Base-by-base conservation (phyloP, 768 basidiomycete genomes). In the Daedaleopsis sinensis region DNA sequence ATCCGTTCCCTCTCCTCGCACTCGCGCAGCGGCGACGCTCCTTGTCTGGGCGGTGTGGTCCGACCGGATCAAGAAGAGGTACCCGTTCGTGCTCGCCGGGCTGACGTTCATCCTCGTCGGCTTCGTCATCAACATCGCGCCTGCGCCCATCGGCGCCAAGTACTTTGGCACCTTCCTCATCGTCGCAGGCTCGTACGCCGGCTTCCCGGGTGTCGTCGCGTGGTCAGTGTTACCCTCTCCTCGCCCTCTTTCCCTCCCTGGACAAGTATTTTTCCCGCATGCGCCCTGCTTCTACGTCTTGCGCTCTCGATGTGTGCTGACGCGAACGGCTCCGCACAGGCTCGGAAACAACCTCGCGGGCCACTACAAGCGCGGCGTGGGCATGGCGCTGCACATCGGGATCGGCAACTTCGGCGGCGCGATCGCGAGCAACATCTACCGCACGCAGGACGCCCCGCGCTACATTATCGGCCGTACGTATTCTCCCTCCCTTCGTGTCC, bases 91-190 rank as follows among this genome's bases (percentile, higher is more conserved):
- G 59, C 65, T 84, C 16, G 76, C 78, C 0, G 82, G 82, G 0
- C 80, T 83, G 4, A 18, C 75, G 2, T 77, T 84, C 72, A 79
- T 78, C 56, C 70, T 86, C 46, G 76, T 86, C 42, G 88, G 89
- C 1, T 89, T 86, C 68, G 58, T 77, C 0, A 87, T 89, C 71
- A 86, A 88, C 67, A 84, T 90, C 53, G 82, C 85, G 2, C 69
- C 78, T 13, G 82, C 74, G 1, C 65, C 81, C 0, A 68, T 69
- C 53, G 83, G 85, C 0, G 84, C 77, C 35, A 89, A 90, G 72
- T 90, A 90, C 70, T 87, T 89, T 61, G 89, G 87, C 3, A 88
- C 84, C 0, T 91, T 87, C 77, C 82, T 90, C 58, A 80, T 82
- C 35, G 87, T 90, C 16, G 77, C 78, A 1, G 89, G 89, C 35